These are phyloP conservation scores for Geotrichum klebahnii DNA, from an alignment of 1,139 yeast genomes.

Conservation along the genomic window DNA sequence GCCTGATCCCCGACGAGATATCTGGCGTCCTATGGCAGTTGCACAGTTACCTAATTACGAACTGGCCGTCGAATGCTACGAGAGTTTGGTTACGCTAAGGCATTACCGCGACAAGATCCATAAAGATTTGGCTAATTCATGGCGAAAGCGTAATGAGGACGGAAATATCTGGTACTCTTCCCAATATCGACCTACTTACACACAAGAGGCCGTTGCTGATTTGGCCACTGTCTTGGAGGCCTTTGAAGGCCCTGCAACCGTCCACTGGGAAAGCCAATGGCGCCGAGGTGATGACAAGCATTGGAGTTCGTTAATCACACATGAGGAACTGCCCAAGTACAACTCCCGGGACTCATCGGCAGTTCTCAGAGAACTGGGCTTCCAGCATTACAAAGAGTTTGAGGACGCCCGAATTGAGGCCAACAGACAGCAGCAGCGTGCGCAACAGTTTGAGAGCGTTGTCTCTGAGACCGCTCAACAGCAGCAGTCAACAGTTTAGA, in stretches of 20 bases:
- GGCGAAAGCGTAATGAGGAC: constrained; percentile 69
- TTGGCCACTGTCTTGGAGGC: constrained; percentile 66
- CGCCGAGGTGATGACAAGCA: constrained; percentile 69
- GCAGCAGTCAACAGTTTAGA: background rate
- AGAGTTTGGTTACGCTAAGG: constrained; percentile 69
- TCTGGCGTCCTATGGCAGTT: constrained; percentile 90
- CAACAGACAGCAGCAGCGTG: constrained; percentile 3
- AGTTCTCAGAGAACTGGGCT: constrained; percentile 18
- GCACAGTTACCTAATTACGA: constrained; percentile 64
- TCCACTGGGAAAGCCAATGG: constrained; percentile 84
- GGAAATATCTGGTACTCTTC: constrained; percentile 80
- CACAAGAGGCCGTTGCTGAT: constrained; percentile 92
- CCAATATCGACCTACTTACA: constrained; percentile 82
- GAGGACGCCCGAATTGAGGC: constrained; percentile 14
- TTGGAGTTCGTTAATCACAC: constrained; percentile 55
- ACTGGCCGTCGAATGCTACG: constrained; percentile 67
- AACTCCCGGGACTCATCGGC: constrained; percentile 51
- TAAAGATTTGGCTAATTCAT: constrained; percentile 56
- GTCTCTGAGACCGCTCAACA: constrained; percentile 4
- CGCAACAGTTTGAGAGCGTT: background rate
- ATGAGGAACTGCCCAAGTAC: constrained; percentile 55
- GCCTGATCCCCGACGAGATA: constrained; percentile 72
- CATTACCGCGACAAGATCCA: constrained; percentile 61
- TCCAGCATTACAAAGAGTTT: constrained; percentile 20
- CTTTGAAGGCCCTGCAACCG: constrained; percentile 46